These are phyloP conservation scores for Podaxis mareebaensis DNA, from an alignment of 768 basidiomycete genomes.

Conservation along the genomic window DNA sequence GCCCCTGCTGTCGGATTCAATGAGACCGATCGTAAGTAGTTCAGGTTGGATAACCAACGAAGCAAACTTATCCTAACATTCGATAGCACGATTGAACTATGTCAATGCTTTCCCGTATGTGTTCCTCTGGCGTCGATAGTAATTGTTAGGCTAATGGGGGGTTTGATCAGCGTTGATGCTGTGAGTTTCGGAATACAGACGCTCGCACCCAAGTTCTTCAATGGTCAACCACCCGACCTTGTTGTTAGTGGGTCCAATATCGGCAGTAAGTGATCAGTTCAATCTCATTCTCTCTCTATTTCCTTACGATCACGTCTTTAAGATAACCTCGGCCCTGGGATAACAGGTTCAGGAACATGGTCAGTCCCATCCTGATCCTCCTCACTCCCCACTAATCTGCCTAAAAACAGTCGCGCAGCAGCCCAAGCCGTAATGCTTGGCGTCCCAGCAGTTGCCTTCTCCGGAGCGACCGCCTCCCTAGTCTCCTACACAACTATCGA, in stretches of 20 bases:
- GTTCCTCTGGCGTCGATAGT: too few relatives aligned
- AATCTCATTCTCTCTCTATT: neutral
- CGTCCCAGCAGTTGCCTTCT: conserved; percentile 43
- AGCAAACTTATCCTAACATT: neutral
- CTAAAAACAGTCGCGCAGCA: conserved; percentile 36
- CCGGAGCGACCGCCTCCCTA: conserved; percentile 29
- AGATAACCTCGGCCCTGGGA: conserved; percentile 30
- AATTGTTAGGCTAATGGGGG: neutral
- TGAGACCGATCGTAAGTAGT: conserved; percentile 35
- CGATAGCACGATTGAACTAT: conserved; percentile 33
- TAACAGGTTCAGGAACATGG: conserved; percentile 37
- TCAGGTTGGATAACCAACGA: neutral
- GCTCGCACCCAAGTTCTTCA: conserved; percentile 34
- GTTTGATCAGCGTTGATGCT: conserved; percentile 28
- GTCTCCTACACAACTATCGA: conserved; percentile 44
- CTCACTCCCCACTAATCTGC: neutral
- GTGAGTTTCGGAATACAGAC: conserved; percentile 39
- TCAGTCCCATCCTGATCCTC: conserved; percentile 18
- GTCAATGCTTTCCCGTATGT: conserved; percentile 40
- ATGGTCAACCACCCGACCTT: conserved; percentile 33
- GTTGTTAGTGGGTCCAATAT: conserved; percentile 39
- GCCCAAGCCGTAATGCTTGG: conserved; percentile 40
- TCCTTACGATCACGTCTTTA: neutral
- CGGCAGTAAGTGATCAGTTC: conserved; percentile 22
- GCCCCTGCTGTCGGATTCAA: conserved; percentile 45